Percentiles rank a stretch among this genome's conserved stretches.
These are phyloP conservation scores for Nigrospora oryzae DNA, from an alignment of 2,329 filamentous ascomycete genomes.

Conservation along the genomic window DNA sequence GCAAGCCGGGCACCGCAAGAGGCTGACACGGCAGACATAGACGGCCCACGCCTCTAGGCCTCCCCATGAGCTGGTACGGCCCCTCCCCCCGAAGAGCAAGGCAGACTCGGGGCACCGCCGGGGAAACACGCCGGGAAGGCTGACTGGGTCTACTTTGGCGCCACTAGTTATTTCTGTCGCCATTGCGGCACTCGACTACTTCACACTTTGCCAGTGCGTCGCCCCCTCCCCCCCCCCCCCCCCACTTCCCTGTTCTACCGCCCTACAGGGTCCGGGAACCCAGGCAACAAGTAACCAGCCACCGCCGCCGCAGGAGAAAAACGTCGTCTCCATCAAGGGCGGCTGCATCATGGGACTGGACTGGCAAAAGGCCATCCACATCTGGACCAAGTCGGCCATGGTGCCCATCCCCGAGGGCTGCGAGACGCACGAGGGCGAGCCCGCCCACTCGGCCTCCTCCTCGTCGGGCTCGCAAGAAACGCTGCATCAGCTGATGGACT, in stretches of 20 bases:
- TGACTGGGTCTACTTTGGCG: not conserved
- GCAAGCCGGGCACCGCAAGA: not conserved
- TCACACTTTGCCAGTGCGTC: conserved; percentile 48
- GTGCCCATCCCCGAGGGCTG: conserved; percentile 59
- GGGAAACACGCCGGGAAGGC: no score
- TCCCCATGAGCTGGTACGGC: conserved; percentile 47
- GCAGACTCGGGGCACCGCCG: not conserved
- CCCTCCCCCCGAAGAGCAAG: not conserved
- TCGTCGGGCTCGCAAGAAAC: conserved; percentile 35
- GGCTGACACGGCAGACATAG: conserved; percentile 20
- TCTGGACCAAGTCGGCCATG: conserved; percentile 61
- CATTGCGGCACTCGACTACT: conserved; percentile 58
- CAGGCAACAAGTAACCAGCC: not conserved
- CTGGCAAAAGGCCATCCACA: conserved; percentile 53
- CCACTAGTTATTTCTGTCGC: conserved; percentile 53
- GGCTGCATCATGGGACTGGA: conserved; percentile 56
- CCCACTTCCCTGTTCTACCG: not conserved
- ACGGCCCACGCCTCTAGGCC: conserved; percentile 47
- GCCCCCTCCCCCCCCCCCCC: not conserved
- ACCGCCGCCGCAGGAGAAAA: conserved; percentile 33
- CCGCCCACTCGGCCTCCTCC: conserved; percentile 27
- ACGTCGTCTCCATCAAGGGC: conserved; percentile 57
- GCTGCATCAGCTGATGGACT: conserved; percentile 35
- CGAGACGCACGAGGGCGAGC: conserved; percentile 47
- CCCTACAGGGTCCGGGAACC: not conserved